Evolutionary conservation across 768 basidiomycete species (phyloP), one percentile per base, ranked within the genome.

Genomic region (Boletus barrowsii): DNA sequence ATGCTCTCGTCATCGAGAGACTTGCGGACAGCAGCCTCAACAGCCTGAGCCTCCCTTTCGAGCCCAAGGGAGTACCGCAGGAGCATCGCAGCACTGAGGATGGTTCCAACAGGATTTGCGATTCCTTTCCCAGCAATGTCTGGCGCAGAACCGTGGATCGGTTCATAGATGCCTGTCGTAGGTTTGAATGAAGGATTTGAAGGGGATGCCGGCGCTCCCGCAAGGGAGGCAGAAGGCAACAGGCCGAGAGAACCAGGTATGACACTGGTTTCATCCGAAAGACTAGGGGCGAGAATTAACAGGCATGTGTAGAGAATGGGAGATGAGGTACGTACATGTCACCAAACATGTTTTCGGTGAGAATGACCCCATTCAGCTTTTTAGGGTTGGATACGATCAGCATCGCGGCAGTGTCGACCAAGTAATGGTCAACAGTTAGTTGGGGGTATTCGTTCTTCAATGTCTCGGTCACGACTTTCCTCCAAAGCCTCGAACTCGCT

Each of bases 351-450:
- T 98, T 98, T 74, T 95, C 95, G 0, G 94, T 99, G 53, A 99
- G 73, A 60, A 98, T 80, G 43, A 99, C 86, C 57, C 97, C 97
- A 68, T 99, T 99, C 52, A 99, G 78, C 72, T 94, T 96, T 62
- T 79, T 83, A 9, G 97, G 97, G 64, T 80, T 91, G 26, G 87
- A 76, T 45, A 97, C 92, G 69, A 99, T 89, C 57, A 96, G 67
- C 97, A 99, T 98, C 10, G 97, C 86, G 5, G 97, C 94, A 3
- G 93, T 88, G 73, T 99, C 97, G 52, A 98, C 93, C 54, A 98
- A 80, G 51, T 90, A 85, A 73, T 99, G 97, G 67, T 95, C 88
- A 44, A 98, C 73, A 62, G 82, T 80, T 36, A 98, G 71, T 65
- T 93, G 85, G 7, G 96, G 94, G 72, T 89, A 98, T 70, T 99